Conservation (phyloP, 192 early-diverging fungal genomes). For the Phycomyces nitens region DNA sequence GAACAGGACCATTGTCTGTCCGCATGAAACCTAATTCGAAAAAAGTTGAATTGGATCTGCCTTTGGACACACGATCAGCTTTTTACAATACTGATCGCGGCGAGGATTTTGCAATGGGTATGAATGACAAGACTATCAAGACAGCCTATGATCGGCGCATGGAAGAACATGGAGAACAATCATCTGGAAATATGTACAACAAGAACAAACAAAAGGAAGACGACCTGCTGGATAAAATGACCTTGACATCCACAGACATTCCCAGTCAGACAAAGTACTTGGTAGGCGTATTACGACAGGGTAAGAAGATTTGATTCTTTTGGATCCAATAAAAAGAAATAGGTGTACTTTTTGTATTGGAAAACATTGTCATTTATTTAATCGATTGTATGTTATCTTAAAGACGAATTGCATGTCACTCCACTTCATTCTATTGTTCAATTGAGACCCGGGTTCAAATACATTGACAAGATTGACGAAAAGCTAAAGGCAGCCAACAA, state of each 20-base stretch:
- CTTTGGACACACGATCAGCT: slow-evolving; percentile 64
- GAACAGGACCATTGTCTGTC: slow-evolving; percentile 51
- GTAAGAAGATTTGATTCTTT: too few relatives aligned
- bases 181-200: slow-evolving; percentile 16
- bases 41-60: slow-evolving; percentile 81
- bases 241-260: slow-evolving; percentile 69
- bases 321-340: neutral
- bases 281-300: slow-evolving; percentile 72
- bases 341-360: neutral
- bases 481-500: slow-evolving; percentile 68
- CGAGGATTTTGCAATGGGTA: slow-evolving; percentile 69
- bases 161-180: slow-evolving; percentile 40
- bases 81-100: slow-evolving; percentile 80
- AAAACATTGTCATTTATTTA: slow-evolving; percentile 4
- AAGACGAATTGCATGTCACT: slow-evolving; percentile 85
- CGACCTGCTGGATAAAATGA: slow-evolving; percentile 78
- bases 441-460: slow-evolving; percentile 83
- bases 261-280: slow-evolving; percentile 80
- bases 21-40: slow-evolving; percentile 84
- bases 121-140: slow-evolving; percentile 67
- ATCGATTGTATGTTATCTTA: slow-evolving; percentile 4
- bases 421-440: slow-evolving; percentile 72
- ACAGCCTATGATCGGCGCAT: slow-evolving; percentile 52
- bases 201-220: slow-evolving; percentile 24
- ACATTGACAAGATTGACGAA: slow-evolving; percentile 87